phyloP scores from a whole-genome alignment of 73 alveolate genomes.

The Paramecium tetraurelia region DNA sequence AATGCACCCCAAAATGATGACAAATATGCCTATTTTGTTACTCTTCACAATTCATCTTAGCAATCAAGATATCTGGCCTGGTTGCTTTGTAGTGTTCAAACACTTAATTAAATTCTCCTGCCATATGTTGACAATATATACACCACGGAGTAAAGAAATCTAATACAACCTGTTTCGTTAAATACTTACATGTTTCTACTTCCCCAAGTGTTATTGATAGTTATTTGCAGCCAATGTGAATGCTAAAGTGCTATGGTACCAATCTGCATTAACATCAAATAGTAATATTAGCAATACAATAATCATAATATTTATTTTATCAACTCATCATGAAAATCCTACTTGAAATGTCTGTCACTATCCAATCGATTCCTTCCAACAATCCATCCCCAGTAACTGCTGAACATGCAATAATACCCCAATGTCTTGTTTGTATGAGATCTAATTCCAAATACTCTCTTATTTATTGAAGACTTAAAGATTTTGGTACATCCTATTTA shows the following conservation, averaged over 20 bases:
- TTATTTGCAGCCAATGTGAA: not conserved
- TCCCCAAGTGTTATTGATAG: not conserved
- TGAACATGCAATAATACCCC: constrained; percentile 91
- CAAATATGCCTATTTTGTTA: not conserved
- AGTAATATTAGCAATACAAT: not conserved
- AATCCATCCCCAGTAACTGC: constrained; percentile 96
- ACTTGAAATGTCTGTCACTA: constrained; percentile 94
- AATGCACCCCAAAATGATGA: not conserved
- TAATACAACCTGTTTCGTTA: constrained; percentile 4
- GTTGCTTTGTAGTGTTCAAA: not conserved
- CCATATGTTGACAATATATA: constrained; percentile 36
- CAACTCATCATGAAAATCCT: constrained; percentile 96
- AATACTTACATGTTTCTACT: not conserved
- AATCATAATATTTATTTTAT: constrained; percentile 20
- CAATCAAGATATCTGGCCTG: constrained; percentile 35
- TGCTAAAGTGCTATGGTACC: constrained; percentile 28
- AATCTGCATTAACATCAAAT: not conserved
- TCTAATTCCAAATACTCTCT: constrained; percentile 84
- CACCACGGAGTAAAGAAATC: constrained; percentile 41
- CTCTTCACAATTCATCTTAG: constrained; percentile 36
- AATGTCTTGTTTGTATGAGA: constrained; percentile 79
- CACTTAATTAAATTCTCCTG: constrained; percentile 12
- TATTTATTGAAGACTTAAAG: constrained; percentile 82
- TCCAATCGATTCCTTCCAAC: constrained; percentile 97
- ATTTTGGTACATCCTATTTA: constrained; percentile 97